Conservation (phyloP, 2,329 filamentous ascomycete genomes). For the Aspergillus sp. region DNA sequence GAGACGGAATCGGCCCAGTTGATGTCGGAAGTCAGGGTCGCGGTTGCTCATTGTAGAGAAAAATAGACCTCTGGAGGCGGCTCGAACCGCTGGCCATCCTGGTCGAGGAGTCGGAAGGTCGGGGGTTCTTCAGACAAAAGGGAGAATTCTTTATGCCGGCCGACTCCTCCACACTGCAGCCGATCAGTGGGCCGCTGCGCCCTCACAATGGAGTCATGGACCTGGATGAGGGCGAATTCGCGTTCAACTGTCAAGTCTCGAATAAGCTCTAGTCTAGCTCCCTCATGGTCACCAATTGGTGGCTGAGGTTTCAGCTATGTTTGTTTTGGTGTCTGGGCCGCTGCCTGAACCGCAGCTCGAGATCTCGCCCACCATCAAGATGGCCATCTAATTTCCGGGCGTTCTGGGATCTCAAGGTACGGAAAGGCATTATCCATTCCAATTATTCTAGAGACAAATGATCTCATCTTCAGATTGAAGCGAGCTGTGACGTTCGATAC, state of each 20-base stretch:
- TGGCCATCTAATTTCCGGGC: background rate
- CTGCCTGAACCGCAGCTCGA: background rate
- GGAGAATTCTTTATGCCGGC: background rate
- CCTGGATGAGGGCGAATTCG: no score
- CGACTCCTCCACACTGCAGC: background rate
- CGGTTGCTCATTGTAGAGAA: constrained; percentile 22
- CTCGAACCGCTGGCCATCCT: constrained; percentile 33
- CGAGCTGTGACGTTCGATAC: no score
- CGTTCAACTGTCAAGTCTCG: no score
- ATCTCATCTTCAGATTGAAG: no score
- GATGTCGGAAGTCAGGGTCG: constrained; percentile 23
- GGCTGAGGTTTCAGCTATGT: no score
- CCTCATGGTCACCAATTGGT: no score
- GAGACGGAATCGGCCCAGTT: constrained; percentile 24
- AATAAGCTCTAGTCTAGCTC: no score
- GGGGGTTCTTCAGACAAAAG: background rate
- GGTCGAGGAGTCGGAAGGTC: background rate
- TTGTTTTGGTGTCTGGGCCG: no score
- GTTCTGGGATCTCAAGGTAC: background rate
- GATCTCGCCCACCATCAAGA: background rate
- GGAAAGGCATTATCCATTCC: background rate
- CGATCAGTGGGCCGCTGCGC: background rate
- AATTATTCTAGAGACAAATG: background rate
- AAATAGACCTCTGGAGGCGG: constrained; percentile 23
- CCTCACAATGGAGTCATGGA: no score